Base-by-base conservation (phyloP, 2,329 filamentous ascomycete species). In the Cladosporium sp. region DNA sequence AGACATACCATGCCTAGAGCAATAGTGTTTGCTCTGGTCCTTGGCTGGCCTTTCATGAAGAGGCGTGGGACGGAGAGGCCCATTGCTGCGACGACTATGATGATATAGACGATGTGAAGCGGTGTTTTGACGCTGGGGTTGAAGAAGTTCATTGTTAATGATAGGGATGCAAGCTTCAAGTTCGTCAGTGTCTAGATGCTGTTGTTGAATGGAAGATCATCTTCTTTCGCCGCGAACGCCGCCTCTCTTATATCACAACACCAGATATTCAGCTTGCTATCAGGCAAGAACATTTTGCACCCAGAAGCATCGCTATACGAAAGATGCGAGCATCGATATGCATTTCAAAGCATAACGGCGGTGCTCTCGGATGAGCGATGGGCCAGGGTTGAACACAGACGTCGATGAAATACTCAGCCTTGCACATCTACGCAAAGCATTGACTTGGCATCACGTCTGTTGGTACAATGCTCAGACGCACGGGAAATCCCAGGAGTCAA, bases 1-100 rank as follows among this genome's bases (percentile, higher is more conserved):
- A 6, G 6, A 43, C 59, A 18, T 61, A 67, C 66, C 65, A 68
- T 69, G 14, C 65, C 67, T 2, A 70, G 54, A 0, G 67, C 67
- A 11, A 70, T 68, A 6, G 66, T 66, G 32, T 66, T 68, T 7
- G 67, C 62, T 58, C 67, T 58, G 26, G 67, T 68, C 16, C 64
- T 39, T 3, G 67, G 68, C 26, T 67, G 67, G 28, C 63, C 60
- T 43, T 67, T 67, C 58, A 68, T 66, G 68, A 68, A 70, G 14
- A 70, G 51, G 6, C 68, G 59, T 26, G 67, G 65, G 5, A 70
- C 65, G 8, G 63, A 65, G 10, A 69, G 59, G 18, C 67, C 64
- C 21, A 68, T 67, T 4, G 62, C 64, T 10, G 59, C 48, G 25
- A 64, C 32, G 32, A 70, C 63, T 8, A 70, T 46, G 46, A 68